Evolutionary conservation across 192 early-diverging fungal species (phyloP), one percentile per base, ranked within the genome.

Genomic region (Coemansia aciculifera): DNA sequence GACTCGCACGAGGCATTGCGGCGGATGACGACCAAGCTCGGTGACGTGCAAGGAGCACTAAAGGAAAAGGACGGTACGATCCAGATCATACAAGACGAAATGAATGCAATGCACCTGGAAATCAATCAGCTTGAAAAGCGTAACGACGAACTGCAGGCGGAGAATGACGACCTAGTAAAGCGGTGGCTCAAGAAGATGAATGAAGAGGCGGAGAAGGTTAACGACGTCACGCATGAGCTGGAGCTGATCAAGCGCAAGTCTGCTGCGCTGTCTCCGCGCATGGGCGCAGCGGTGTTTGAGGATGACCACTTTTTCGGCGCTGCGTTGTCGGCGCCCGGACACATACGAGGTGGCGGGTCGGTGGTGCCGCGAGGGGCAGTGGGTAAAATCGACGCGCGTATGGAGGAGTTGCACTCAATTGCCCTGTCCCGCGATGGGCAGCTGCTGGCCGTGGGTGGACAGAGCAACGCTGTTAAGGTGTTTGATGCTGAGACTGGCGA

Each of bases 31-130:
- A 56, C 13, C 69, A 83, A 83, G 60, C 52, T 72, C 13, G 36
- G 66, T 62, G 76, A 78, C 52, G 44, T 73, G 70, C 72, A 64
- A 37, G 77, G 65, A 15, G 57, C 90, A 21, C 75, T 96, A 8
- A 84, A 85, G 62, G 93, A 95, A 77, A 99, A 97, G 76, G 94
- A 97, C 67, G 83, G 88, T n/a, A 92, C 91, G 1, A 97, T 99
- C 57, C 93, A 94, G 90, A 87, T 95, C 24, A 70, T 97, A 54
- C 92, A 93, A 80, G 97, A 99, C 74, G 97, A 99, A 84, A 76
- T 95, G 66, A 85, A 89, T 24, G 90, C 95, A 6, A 75, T 94
- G 63, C 95, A 97, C 65, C 87, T 99, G 37, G 97, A 99, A 71
- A 87, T 97, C 49, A 83, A 88, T 6, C 92, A 93, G 66, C 77